Evolutionary conservation across 2,329 filamentous ascomycete genomes (phyloP).

Genomic region (Aspergillus hortae): DNA sequence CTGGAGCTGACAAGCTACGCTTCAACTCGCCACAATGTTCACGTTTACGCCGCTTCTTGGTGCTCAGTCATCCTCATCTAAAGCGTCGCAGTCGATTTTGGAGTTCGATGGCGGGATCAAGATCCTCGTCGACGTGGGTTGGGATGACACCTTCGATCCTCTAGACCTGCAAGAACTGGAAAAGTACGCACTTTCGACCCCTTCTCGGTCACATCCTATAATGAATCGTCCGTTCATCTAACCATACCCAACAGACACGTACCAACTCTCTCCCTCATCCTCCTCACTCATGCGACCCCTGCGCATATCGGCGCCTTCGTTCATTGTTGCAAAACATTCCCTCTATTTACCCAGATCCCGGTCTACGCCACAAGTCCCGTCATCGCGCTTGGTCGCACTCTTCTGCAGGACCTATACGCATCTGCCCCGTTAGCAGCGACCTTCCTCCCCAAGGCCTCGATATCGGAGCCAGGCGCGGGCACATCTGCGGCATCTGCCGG

Average conservation of each 20-base stretch:
- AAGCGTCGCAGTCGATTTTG: slow-evolving; percentile 88
- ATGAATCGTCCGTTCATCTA: background rate
- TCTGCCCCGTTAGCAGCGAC: slow-evolving; percentile 86
- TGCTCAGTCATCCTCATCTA: slow-evolving; percentile 74
- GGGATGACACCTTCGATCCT: slow-evolving; percentile 87
- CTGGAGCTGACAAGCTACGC: slow-evolving; percentile 7
- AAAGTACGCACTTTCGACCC: slow-evolving; percentile 58
- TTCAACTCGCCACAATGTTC: slow-evolving; percentile 64
- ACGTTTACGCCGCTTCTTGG: slow-evolving; percentile 90
- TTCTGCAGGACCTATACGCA: slow-evolving; percentile 87
- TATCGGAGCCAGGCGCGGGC: slow-evolving; percentile 56
- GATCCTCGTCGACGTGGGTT: slow-evolving; percentile 88
- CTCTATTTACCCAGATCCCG: slow-evolving; percentile 85
- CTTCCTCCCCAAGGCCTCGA: slow-evolving; percentile 68
- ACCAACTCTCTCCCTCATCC: slow-evolving; percentile 85
- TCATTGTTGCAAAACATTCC: slow-evolving; percentile 95
- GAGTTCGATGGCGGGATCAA: slow-evolving; percentile 97
- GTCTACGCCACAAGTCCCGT: slow-evolving; percentile 93
- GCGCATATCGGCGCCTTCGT: slow-evolving; percentile 90
- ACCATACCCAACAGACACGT: slow-evolving; percentile 61
- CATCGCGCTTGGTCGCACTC: slow-evolving; percentile 84
- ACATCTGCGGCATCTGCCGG: slow-evolving; percentile 36
- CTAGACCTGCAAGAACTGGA: slow-evolving; percentile 82
- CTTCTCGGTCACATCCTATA: slow-evolving; percentile 8
- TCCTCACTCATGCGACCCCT: slow-evolving; percentile 89